Conservation (phyloP, 176 grass and related monocot species). For the Carex myosuroides region DNA sequence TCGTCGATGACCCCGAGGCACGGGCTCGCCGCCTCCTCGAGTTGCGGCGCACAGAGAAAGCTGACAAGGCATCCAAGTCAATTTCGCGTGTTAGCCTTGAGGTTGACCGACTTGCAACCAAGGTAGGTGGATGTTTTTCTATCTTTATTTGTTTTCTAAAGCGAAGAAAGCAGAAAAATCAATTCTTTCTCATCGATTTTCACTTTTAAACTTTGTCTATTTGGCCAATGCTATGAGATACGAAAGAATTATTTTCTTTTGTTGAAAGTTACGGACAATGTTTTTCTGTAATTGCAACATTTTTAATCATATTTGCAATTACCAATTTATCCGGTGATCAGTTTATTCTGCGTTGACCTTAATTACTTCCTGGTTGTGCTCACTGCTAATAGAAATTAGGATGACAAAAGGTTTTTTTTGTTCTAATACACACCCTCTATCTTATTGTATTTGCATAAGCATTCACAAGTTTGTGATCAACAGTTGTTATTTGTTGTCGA, state of each 20-base stretch:
- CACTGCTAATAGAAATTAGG: background rate
- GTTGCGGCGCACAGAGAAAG: slow-evolving; percentile 50
- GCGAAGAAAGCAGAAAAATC: background rate
- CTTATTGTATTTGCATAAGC: background rate
- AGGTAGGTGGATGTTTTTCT: slow-evolving; percentile 32
- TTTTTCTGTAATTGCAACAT: background rate
- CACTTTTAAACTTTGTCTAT: background rate
- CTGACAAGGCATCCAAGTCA: slow-evolving; percentile 62
- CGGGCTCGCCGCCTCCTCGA: slow-evolving; percentile 77
- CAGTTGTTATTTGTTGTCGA: background rate
- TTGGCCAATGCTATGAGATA: background rate
- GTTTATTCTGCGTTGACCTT: background rate
- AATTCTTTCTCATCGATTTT: background rate
- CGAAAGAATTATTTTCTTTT: background rate
- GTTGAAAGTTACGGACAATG: background rate
- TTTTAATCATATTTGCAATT: background rate
- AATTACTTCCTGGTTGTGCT: background rate
- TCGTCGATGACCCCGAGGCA: slow-evolving; percentile 73
- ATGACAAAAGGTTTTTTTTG: background rate
- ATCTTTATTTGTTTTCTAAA: background rate
- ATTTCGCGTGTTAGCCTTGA: slow-evolving; percentile 63
- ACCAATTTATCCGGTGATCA: background rate
- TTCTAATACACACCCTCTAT: background rate
- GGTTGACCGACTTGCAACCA: slow-evolving; percentile 78
- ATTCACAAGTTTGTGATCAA: background rate